These are phyloP conservation scores for Parietichytrium sp. DNA, from an alignment of 108 stramenopile species.

Conservation along the genomic window DNA sequence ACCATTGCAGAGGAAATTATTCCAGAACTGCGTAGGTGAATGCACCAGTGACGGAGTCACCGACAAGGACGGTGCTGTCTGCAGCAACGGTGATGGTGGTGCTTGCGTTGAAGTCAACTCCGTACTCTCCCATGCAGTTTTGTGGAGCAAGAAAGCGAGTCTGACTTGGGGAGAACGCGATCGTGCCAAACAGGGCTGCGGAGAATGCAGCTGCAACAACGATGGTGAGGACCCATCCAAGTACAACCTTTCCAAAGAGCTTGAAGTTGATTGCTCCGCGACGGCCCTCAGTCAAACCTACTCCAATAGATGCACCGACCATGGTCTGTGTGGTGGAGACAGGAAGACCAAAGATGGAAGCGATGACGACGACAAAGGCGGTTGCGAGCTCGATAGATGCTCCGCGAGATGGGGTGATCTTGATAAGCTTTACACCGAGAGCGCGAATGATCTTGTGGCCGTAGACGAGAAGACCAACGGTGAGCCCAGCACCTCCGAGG, in stretches of 20 bases:
- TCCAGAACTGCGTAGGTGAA: no score
- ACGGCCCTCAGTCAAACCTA: constrained; percentile 55
- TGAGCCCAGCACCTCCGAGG: constrained; percentile 63
- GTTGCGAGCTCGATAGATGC: constrained; percentile 65
- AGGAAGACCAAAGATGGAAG: constrained; percentile 63
- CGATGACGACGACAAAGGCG: constrained; percentile 63
- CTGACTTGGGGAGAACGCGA: background rate
- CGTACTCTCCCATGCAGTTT: no score
- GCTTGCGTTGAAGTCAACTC: no score
- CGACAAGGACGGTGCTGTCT: no score
- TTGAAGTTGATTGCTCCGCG: constrained; percentile 58
- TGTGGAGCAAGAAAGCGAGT: no score
- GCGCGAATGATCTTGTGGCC: constrained; percentile 62
- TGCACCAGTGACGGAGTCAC: no score
- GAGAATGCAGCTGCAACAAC: constrained; percentile 48
- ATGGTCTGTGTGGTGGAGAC: constrained; percentile 72
- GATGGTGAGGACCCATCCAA: constrained; percentile 62
- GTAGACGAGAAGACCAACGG: constrained; percentile 61
- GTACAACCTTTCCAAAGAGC: constrained; percentile 45
- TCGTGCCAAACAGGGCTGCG: constrained; percentile 46
- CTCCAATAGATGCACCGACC: constrained; percentile 64
- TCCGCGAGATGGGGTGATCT: constrained; percentile 63
- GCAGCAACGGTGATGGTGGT: no score
- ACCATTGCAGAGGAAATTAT: no score
- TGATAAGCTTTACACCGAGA: constrained; percentile 64